Conservation (phyloP, 1,139 yeast genomes). For the Geotrichum fermentans region DNA sequence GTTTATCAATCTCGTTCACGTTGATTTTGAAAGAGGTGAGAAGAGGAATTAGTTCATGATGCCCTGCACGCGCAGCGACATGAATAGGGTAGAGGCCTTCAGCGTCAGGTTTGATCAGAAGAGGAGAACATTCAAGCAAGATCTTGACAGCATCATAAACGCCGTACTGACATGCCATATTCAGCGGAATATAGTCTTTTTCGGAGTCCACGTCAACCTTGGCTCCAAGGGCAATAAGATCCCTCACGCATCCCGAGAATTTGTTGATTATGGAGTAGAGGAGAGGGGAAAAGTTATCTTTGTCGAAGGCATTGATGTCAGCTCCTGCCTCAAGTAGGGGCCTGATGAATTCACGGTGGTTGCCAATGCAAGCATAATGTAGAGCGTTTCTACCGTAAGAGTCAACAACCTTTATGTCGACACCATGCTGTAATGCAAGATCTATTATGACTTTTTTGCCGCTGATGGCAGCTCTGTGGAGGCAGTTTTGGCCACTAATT, state of each 20-base stretch:
- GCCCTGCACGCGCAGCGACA: slow-evolving; percentile 83
- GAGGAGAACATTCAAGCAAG: slow-evolving; percentile 43
- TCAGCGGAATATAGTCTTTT: slow-evolving; percentile 67
- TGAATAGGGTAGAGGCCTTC: slow-evolving; percentile 84
- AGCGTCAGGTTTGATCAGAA: slow-evolving; percentile 36
- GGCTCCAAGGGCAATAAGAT: slow-evolving; percentile 44
- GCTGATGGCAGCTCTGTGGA: slow-evolving; percentile 46
- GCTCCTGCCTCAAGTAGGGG: slow-evolving; percentile 37
- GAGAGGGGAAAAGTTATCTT: slow-evolving; percentile 57
- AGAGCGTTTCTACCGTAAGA: slow-evolving; percentile 77
- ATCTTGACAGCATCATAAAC: slow-evolving; percentile 65
- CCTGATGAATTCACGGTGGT: slow-evolving; percentile 35
- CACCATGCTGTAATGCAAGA: slow-evolving; percentile 34
- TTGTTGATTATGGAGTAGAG: slow-evolving; percentile 71
- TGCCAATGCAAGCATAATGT: slow-evolving; percentile 68
- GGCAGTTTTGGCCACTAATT: slow-evolving; percentile 41
- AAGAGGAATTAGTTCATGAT: slow-evolving; percentile 59
- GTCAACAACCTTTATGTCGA: slow-evolving; percentile 47
- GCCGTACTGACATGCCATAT: slow-evolving; percentile 86
- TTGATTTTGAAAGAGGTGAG: slow-evolving; percentile 70
- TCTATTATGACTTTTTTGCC: slow-evolving; percentile 39
- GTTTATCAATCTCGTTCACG: slow-evolving; percentile 73
- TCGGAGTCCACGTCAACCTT: slow-evolving; percentile 39
- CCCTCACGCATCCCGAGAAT: slow-evolving; percentile 52
- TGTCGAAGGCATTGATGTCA: slow-evolving; percentile 38